phyloP scores from a whole-genome alignment of 2,329 filamentous ascomycete species.

The Talaromyces atroroseus region DNA sequence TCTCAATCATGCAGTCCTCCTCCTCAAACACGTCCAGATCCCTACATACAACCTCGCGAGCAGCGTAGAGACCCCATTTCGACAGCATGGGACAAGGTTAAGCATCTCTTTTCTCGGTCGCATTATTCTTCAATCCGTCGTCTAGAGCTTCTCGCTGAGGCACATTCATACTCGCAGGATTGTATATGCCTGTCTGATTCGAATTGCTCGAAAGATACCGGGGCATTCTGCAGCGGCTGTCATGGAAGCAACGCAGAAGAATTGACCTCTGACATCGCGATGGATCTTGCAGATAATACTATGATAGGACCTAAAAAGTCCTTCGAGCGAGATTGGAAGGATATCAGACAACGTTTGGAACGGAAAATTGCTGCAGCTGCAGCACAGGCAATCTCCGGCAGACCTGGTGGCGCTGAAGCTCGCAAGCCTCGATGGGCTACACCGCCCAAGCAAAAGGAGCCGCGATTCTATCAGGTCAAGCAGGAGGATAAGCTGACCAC shows the following conservation, averaged over 20 bases:
- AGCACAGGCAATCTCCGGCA: slow-evolving; percentile 11
- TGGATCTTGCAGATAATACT: neutral
- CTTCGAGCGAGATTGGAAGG: slow-evolving; percentile 13
- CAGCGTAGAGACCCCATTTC: neutral
- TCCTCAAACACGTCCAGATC: neutral
- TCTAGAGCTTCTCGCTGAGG: neutral
- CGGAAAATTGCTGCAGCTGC: slow-evolving; percentile 13
- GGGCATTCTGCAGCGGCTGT: slow-evolving; percentile 6
- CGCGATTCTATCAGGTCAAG: slow-evolving; percentile 14
- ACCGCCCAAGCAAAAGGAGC: slow-evolving; percentile 7
- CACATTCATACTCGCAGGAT: neutral
- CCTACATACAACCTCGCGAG: neutral
- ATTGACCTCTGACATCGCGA: slow-evolving; percentile 4
- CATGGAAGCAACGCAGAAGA: slow-evolving; percentile 5
- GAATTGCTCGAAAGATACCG: neutral
- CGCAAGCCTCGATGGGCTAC: slow-evolving; percentile 11
- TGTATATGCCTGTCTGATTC: neutral
- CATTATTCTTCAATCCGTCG: neutral
- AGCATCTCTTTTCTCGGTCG: neutral
- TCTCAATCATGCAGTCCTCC: neutral
- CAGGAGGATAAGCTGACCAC: slow-evolving; percentile 31
- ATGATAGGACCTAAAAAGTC: slow-evolving; percentile 9
- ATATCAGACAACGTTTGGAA: slow-evolving; percentile 13
- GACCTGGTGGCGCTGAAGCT: slow-evolving; percentile 8
- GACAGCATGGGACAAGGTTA: neutral